Base-by-base conservation (phyloP, 2,329 filamentous ascomycete genomes). In the Tolypocladium nubicola region DNA sequence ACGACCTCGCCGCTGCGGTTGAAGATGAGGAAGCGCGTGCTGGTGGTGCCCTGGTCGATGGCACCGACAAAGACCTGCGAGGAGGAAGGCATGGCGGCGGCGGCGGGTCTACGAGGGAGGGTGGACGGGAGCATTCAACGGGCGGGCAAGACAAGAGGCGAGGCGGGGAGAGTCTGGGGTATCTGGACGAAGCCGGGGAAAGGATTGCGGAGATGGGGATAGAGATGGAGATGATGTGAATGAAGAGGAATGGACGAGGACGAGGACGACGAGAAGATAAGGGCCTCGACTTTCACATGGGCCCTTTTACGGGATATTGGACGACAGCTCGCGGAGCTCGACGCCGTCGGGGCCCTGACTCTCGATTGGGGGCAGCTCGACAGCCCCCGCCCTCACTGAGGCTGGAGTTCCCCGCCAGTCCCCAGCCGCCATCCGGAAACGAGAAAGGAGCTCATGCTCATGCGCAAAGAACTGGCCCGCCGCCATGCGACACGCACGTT, bases 31-130 rank as follows among this genome's bases (percentile, higher is more conserved):
- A 91, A 91, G 14, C 88, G 80, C 30, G 88, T 86, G 68, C 85
- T 89, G 56, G 88, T 91, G 39, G 88, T 92, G 62, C 88, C 88
- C 70, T 90, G 87, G 67, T 92, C 88, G 67, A 92, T 90, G 57
- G 87, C 86, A 61, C 88, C 88, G 60, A 91, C 83, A 65, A 88
- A 90, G 61, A 66, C 61, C 47, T 63, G 61, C 19, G 63, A 53
- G 19, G 68, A 60, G 55, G 26, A 30, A 63, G 71, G 63, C 71
- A 73, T 73, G 56, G 58, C 64, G 63, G 26, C 64, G 63, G 26
- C 26, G 26, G 54, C 56, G 59, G 58, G 53, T 58, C 61, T 57
- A 57, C 56, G 63, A 56, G 61, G 57, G 35, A 67, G 60, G 47
- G 67, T 58, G 55, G 62, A 66, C 43, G 60, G 61, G 54, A 66